Evolutionary conservation across 768 basidiomycete genomes (phyloP).

Genomic region (Dictyophora rubrovolvata): DNA sequence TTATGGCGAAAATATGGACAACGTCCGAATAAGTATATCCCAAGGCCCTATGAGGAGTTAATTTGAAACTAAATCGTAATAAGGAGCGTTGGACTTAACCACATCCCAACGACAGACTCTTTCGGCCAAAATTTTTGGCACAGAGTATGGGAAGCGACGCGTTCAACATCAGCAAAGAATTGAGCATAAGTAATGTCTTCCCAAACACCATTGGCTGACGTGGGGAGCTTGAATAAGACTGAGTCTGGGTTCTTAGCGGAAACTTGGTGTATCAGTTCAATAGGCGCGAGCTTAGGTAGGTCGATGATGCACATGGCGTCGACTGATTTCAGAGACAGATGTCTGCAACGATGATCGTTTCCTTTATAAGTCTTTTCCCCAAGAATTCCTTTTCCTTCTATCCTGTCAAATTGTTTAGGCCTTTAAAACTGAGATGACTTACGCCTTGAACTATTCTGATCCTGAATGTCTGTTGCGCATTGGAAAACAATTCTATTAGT

Average conservation of each 20-base stretch:
- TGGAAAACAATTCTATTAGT: too few relatives aligned
- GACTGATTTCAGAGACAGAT: too few relatives aligned
- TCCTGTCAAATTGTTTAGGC: too few relatives aligned
- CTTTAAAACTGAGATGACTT: too few relatives aligned
- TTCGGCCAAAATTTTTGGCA: not conserved
- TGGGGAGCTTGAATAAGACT: not conserved
- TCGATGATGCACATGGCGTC: not conserved
- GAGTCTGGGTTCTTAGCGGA: not conserved
- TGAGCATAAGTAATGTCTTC: not conserved
- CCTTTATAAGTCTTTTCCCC: too few relatives aligned
- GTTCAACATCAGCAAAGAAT: not conserved
- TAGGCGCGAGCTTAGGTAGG: not conserved
- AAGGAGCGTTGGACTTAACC: not conserved
- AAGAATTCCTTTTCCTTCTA: too few relatives aligned
- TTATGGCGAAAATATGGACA: constrained; percentile 29
- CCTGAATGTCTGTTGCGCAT: too few relatives aligned
- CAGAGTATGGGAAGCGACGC: not conserved
- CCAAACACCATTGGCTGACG: not conserved
- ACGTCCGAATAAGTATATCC: constrained; percentile 60
- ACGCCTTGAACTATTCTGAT: too few relatives aligned
- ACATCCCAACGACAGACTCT: not conserved
- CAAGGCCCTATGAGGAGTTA: constrained; percentile 32
- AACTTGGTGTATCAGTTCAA: not conserved
- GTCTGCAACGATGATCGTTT: too few relatives aligned
- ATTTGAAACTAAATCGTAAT: not conserved